A percentile compares a stretch with the other conserved stretches of the same genome.
Conservation (phyloP, 2,329 filamentous ascomycete genomes). For the Knufia fluminis region DNA sequence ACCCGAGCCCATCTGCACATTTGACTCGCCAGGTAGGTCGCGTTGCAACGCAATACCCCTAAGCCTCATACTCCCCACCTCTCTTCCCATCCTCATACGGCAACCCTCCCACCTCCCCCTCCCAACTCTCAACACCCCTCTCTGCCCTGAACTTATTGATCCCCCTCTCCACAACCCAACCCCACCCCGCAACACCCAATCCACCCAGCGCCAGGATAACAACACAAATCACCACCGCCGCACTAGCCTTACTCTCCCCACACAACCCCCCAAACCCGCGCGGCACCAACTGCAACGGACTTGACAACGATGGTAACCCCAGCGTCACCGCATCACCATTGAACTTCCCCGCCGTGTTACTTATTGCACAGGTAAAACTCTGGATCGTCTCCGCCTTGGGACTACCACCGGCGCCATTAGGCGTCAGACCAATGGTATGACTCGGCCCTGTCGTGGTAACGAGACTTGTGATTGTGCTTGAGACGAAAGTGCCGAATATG, state of each 20-base stretch:
- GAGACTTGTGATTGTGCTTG: conserved; percentile 22
- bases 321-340: conserved; percentile 15
- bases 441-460: conserved; percentile 8
- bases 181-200: conserved; percentile 23
- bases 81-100: no score
- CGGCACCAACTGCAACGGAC: conserved; percentile 24
- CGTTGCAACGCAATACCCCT: no score
- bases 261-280: conserved; percentile 32
- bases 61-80: no score
- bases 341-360: conserved; percentile 16
- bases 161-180: conserved; percentile 13
- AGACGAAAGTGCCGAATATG: conserved; percentile 7
- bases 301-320: conserved; percentile 14
- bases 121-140: conserved; percentile 7
- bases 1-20: no score
- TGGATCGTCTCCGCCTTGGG: conserved; percentile 18
- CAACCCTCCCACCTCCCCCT: no score
- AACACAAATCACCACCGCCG: conserved; percentile 29
- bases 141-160: conserved; percentile 33
- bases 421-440: neutral
- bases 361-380: conserved; percentile 22
- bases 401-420: conserved; percentile 2
- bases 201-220: conserved; percentile 26
- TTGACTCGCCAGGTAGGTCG: no score
- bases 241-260: conserved; percentile 28